Evolutionary conservation across 2,329 filamentous ascomycete species (phyloP), one percentile per base, ranked within the genome.

Genomic region (Clarireedia hainanense): DNA sequence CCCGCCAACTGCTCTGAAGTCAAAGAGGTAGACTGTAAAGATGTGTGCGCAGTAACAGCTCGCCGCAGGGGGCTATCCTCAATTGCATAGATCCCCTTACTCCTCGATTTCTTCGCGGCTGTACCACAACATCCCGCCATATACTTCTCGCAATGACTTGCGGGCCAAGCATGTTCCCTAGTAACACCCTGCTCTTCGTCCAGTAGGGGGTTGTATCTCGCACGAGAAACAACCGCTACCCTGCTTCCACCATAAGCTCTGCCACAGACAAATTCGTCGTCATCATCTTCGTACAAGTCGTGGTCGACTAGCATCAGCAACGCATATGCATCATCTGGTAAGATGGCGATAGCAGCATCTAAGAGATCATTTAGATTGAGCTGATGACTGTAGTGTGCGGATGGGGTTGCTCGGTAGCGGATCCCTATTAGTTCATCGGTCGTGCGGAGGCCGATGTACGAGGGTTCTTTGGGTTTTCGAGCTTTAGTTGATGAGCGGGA

Each of bases 211-310:
- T 81, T 73, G 59, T 88, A 87, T 26, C 85, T 72, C 9, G 84
- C 82, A 0, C 73, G 76, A 0, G 79, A 83, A 0, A 89, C 80
- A 1, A 87, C 76, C 0, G 77, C 76, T 1, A 88, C 77, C 4
- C 84, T 74, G 56, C 78, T 82, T 0, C 77, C 80, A 0, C 85
- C 85, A 64, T 84, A 89, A 0, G 85, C 83, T 27, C 83, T 71
- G 0, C 84, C 85, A 58, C 83, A 86, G 52, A 79, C 81, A 63
- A 87, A 89, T 20, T 82, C 54, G 57, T 88, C 85, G 0, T 85
- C 79, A 0, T 84, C 49, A 27, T 66, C 65, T 54, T 67, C 65
- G 26, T 64, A 68, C 5, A 67, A 52, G 48, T 68, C 65, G 40
- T 67, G 64, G 5, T 65, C 55, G 2, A 66, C 60, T 10, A 68